Evolutionary conservation across 1,284 basidiomycete species (phyloP), one percentile per base, ranked within the genome.

Genomic region (Bondarzewia mesenterica): DNA sequence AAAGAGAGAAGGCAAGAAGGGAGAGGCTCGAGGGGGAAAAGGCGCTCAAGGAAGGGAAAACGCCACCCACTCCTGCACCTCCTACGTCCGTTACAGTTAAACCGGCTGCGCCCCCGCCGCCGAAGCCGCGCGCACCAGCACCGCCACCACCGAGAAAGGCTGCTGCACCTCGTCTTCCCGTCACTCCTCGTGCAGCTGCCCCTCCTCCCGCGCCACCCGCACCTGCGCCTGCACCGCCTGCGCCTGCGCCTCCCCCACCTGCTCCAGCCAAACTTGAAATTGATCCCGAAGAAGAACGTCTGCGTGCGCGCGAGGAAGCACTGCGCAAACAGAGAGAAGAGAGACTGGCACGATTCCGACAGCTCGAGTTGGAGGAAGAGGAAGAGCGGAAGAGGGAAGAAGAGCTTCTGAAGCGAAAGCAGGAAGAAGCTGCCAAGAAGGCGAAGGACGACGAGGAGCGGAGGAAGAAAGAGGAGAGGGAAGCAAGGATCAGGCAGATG

Each of bases 291-390:
- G 88, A 90, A 50, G 75, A 73, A 37, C 73, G 69, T 18, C 58
- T 88, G 14, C 75, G 73, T 50, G 72, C 70, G 12, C 74, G 80
- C n/a, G 82, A 89, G 61, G 84, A 77, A 54, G 75, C 73, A 3
- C 58, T 89, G 20, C 70, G 73, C 44, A 88, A 85, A 63, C 78
- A 80, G 52, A 77, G 79, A 10, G 83, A 80, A 56, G 84, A 77
- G 39, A 75, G 85, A 2, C 73, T 72, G 16, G 82, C 75, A 42
- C 73, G 82, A 23, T 60, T 89, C 42, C 75, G 80, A 43, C 74
- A 78, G 57, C 71, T 91, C 5, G 86, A 91, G 63, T 67, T 72
- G 52, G 81, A 89, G 59, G 85, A 89, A 56, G 80, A 82, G 58
- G 83, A 87, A 60, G 74, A 76, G 52, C 53, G 56, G 38, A 46